Percentiles rank a stretch among this genome's conserved stretches.
These are phyloP conservation scores for Diversispora eburnea DNA, from an alignment of 192 early-diverging fungal genomes.

Conservation along the genomic window DNA sequence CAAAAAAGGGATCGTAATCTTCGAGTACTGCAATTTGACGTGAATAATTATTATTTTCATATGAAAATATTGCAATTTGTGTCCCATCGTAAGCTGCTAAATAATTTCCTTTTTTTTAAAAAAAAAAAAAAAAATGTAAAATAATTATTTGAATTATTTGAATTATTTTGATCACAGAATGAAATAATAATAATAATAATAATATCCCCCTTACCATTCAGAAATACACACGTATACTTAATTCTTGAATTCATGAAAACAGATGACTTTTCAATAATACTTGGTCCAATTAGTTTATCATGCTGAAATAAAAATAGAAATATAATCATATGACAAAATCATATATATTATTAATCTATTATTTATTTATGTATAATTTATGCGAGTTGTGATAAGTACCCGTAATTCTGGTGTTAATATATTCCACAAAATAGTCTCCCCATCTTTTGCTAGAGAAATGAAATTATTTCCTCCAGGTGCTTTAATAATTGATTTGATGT, in stretches of 20 bases:
- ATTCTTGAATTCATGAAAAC: background rate
- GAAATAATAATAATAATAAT: background rate
- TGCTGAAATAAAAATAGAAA: slow-evolving; percentile 1
- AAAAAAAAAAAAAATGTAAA: slow-evolving; percentile 4
- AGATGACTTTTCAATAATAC: slow-evolving; percentile 6
- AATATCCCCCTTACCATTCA: background rate
- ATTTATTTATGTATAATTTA: too few relatives aligned
- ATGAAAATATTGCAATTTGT: slow-evolving; percentile 1
- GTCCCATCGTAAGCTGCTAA: slow-evolving; percentile 15
- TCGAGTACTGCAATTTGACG: background rate
- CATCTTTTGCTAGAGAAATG: slow-evolving; percentile 47
- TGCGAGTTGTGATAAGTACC: slow-evolving; percentile 35
- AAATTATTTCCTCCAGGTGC: slow-evolving; percentile 41
- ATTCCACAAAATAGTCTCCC: slow-evolving; percentile 54
- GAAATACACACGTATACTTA: slow-evolving; percentile 15
- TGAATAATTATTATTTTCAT: background rate
- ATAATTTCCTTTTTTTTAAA: background rate
- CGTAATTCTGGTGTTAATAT: slow-evolving; percentile 39
- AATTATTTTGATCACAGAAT: background rate
- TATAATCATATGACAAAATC: background rate
- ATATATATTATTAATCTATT: background rate
- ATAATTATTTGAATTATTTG: too few relatives aligned
- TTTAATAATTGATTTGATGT: slow-evolving; percentile 45
- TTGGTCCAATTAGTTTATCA: background rate
- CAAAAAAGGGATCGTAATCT: slow-evolving; percentile 15